Percentiles rank a stretch among this genome's conserved stretches.
Conservation (phyloP, 2,329 filamentous ascomycete species). For the Raffaelea albimanens region DNA sequence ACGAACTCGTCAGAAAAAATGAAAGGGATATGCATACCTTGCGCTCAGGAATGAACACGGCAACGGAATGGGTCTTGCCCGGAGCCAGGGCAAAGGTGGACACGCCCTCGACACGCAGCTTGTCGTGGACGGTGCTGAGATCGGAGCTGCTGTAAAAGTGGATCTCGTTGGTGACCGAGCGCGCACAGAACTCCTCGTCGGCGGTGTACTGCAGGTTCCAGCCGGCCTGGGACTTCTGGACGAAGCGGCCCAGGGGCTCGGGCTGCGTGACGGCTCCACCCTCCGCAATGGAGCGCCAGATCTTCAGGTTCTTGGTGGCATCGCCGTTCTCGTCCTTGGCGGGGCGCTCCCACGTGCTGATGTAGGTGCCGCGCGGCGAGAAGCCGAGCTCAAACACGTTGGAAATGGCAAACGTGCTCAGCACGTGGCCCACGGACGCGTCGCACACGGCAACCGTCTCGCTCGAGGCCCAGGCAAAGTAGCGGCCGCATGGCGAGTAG, state of each 20-base stretch:
- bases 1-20: not conserved
- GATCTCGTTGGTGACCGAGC: conserved; percentile 91
- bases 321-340: conserved; percentile 89
- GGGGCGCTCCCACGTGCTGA: conserved; percentile 95
- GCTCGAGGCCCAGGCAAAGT: conserved; percentile 88
- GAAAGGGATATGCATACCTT: conserved; percentile 50
- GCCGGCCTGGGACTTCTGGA: conserved; percentile 89
- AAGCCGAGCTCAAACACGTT: conserved; percentile 94
- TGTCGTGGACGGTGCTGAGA: conserved; percentile 84
- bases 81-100: conserved; percentile 82
- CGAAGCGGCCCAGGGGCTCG: conserved; percentile 75
- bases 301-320: conserved; percentile 91
- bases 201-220: conserved; percentile 97
- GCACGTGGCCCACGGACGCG: conserved; percentile 61
- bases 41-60: conserved; percentile 89
- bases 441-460: conserved; percentile 83
- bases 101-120: conserved; percentile 85
- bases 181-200: conserved; percentile 89
- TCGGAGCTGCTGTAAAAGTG: conserved; percentile 92
- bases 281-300: conserved; percentile 80
- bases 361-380: conserved; percentile 81
- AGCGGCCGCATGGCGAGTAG: conserved; percentile 93
- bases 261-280: conserved; percentile 53
- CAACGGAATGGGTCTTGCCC: conserved; percentile 82
- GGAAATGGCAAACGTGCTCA: conserved; percentile 65